These are phyloP conservation scores for Biscogniauxia mediterranea DNA, from an alignment of 2,329 filamentous ascomycete species.

Conservation along the genomic window DNA sequence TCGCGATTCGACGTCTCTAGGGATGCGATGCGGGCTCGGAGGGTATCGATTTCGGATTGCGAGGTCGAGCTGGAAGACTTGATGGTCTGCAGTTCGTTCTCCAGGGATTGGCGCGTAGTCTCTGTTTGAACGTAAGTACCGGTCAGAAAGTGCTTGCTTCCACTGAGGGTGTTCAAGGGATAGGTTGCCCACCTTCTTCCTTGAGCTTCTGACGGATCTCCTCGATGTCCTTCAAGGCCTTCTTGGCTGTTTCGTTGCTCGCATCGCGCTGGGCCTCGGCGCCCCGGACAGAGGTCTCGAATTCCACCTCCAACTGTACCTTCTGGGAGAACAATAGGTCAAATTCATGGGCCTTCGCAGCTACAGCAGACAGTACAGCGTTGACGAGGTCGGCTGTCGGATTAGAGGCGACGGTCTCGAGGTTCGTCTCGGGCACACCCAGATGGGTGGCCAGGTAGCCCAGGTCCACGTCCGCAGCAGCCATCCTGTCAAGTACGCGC, in stretches of 20 bases:
- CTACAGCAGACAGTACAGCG: conserved; percentile 70
- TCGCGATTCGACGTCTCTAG: conserved; percentile 92
- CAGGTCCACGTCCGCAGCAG: conserved; percentile 62
- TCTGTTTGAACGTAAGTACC: conserved; percentile 51
- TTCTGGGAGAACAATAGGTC: conserved; percentile 85
- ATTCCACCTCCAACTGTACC: conserved; percentile 83
- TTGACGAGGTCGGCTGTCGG: conserved; percentile 79
- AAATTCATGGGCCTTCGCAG: conserved; percentile 76
- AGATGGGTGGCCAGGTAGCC: conserved; percentile 72
- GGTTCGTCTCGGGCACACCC: conserved; percentile 62
- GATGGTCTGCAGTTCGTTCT: conserved; percentile 77
- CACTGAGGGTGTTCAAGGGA: too few species aligned
- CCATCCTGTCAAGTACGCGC: conserved; percentile 47
- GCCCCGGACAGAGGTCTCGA: conserved; percentile 84
- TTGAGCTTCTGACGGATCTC: conserved; percentile 78
- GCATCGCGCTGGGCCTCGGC: conserved; percentile 80
- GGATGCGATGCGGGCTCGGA: conserved; percentile 79
- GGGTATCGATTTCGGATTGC: conserved; percentile 69
- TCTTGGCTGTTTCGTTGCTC: conserved; percentile 78
- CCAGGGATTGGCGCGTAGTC: conserved; percentile 68
- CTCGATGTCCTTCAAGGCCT: conserved; percentile 79
- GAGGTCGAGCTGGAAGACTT: conserved; percentile 74
- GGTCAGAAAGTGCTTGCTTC: background rate
- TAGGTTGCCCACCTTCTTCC: conserved; percentile 65
- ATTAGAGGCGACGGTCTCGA: conserved; percentile 60